Evolutionary conservation across 352 stramenopile genomes (phyloP), one percentile per base, ranked within the genome.

Genomic region (Globisporangium nagaii): DNA sequence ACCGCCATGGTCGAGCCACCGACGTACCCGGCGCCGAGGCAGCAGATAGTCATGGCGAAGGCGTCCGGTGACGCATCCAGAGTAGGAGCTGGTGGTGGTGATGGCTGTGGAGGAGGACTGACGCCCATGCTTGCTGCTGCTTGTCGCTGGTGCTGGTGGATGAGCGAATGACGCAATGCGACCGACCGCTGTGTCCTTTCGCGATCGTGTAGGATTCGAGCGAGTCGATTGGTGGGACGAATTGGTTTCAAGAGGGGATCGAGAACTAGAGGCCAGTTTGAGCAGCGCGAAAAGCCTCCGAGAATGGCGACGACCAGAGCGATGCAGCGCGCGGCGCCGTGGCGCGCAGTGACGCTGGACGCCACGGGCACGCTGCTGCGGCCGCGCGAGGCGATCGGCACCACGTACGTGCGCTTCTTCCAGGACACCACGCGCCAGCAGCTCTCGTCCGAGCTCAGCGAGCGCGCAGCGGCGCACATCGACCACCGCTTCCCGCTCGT

Each of bases 1-100:
- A 99, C 96, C 6, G 98, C 97, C 98, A 99, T 99, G 28, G 98
- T 99, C 2, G 98, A 97, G 15, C 97, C 97, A 62, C 98, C 97
- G 37, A 99, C 98, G 70, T 99, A 99, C 27, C 97, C 96, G 28
- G 96, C 96, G 62, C 96, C 96, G 81, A 99, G 98, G 81, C 96
- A 98, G 69, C 93, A 98, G 60, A 98, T 94, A 35, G 82, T 92
- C 79, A 92, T 85, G 4, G n/a, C 47, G 36, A 36, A 54, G 11
- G 3, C 22, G 22, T 25, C 35, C 4, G 11, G 51, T 12, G 36
- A 24, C 5, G 24, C 35, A 25, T 31, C 64, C 84, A 79, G 49
- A 88, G 83, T 28, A 73, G 15, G 25, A 2, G 25, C 50, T n/a
- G 57, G 28, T 63, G 50, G 53, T 75, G 12, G 0, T 36, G 50